Evolutionary conservation across 768 basidiomycete species (phyloP).

Genomic region (Pleurotus pulmonarius): DNA sequence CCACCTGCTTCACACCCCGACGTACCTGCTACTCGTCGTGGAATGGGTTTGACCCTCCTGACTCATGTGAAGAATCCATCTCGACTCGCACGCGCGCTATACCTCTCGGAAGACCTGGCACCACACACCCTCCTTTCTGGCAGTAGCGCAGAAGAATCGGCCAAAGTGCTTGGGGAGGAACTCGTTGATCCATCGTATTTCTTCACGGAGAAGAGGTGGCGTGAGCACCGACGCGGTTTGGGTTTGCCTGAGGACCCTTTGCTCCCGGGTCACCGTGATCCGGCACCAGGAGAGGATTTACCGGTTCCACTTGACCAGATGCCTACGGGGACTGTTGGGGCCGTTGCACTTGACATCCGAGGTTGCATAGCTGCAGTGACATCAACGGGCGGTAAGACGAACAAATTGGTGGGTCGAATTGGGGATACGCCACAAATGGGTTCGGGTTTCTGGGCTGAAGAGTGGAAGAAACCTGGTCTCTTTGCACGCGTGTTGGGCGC

Average conservation of each 20-base stretch:
- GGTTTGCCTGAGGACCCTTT: slow-evolving; percentile 68
- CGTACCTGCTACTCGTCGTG: slow-evolving; percentile 58
- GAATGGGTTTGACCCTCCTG: slow-evolving; percentile 61
- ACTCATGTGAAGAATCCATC: slow-evolving; percentile 71
- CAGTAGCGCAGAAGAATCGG: slow-evolving; percentile 56
- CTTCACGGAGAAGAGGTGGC: slow-evolving; percentile 73
- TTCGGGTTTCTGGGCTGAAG: slow-evolving; percentile 80
- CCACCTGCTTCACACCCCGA: slow-evolving; percentile 64
- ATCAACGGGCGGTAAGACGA: slow-evolving; percentile 80
- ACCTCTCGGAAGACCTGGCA: slow-evolving; percentile 57
- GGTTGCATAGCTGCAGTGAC: slow-evolving; percentile 74
- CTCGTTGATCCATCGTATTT: slow-evolving; percentile 76
- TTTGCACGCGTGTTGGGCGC: slow-evolving; percentile 36
- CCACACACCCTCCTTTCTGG: slow-evolving; percentile 76
- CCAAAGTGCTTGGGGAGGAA: slow-evolving; percentile 46
- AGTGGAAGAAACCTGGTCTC: slow-evolving; percentile 47
- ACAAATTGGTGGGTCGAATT: slow-evolving; percentile 80
- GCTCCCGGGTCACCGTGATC: slow-evolving; percentile 25
- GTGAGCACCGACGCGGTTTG: slow-evolving; percentile 68
- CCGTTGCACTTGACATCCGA: slow-evolving; percentile 70
- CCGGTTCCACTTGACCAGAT: slow-evolving; percentile 45
- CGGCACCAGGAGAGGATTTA: slow-evolving; percentile 13
- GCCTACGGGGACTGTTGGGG: slow-evolving; percentile 81
- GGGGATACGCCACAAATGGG: slow-evolving; percentile 82
- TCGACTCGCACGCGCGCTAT: slow-evolving; percentile 63